phyloP scores from a whole-genome alignment of 768 basidiomycete species.

The Boletus coccyginus region DNA sequence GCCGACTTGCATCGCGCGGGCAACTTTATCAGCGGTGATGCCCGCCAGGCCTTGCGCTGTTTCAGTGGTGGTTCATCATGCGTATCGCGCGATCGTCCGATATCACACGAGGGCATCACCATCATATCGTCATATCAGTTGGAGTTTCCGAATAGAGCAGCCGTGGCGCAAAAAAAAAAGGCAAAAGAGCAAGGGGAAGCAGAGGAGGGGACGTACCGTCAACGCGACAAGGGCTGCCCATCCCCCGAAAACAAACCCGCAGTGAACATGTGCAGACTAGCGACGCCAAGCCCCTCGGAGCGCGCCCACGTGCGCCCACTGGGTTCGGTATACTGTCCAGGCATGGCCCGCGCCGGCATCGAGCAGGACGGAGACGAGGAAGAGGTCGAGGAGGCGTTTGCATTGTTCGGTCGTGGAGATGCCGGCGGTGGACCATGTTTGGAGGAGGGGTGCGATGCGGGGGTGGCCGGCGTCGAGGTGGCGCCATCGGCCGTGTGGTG shows the following conservation, averaged over 20 bases:
- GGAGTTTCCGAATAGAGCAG: not conserved
- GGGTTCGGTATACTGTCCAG: constrained; percentile 75
- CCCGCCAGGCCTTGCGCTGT: constrained; percentile 68
- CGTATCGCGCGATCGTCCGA: not conserved
- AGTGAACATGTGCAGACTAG: constrained; percentile 87
- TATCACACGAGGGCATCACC: not conserved
- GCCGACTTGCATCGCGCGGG: constrained; percentile 75
- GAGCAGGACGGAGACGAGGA: constrained; percentile 86
- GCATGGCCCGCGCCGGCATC: constrained; percentile 89
- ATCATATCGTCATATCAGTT: constrained; percentile 9
- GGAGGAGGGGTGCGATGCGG: constrained; percentile 61
- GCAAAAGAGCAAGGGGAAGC: not conserved
- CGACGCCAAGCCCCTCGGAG: constrained; percentile 86
- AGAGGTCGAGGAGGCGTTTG: constrained; percentile 82
- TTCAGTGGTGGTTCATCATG: not conserved
- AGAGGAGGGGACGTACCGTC: constrained; percentile 54
- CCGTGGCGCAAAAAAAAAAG: not conserved
- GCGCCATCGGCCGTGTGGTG: constrained; percentile 87
- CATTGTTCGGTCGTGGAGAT: constrained; percentile 57
- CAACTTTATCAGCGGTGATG: constrained; percentile 58
- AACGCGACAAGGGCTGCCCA: constrained; percentile 63
- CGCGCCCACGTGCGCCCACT: constrained; percentile 55
- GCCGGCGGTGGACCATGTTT: constrained; percentile 47
- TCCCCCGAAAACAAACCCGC: constrained; percentile 76
- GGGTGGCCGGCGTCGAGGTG: constrained; percentile 72